phyloP scores from a whole-genome alignment of 495 filamentous ascomycete genomes.

The Talaromyces stipitatus region DNA sequence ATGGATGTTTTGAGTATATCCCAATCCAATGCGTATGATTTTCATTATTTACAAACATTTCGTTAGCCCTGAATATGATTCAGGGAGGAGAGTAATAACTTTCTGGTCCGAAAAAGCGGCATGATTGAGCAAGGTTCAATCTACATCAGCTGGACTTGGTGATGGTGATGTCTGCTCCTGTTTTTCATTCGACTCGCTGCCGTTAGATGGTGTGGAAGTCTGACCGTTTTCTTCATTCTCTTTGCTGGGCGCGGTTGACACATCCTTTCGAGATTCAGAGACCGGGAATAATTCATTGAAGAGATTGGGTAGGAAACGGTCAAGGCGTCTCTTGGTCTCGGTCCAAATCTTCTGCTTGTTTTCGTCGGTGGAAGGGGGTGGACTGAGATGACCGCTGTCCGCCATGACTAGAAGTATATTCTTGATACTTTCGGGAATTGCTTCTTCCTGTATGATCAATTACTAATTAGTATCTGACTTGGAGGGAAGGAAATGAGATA shows the following conservation, averaged over 20 bases:
- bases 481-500: not conserved
- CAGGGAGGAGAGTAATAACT: not conserved
- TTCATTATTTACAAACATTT: not conserved
- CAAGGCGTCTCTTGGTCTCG: slow-evolving; percentile 78
- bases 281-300: slow-evolving; percentile 44
- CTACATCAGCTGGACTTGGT: slow-evolving; percentile 1
- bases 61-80: not conserved
- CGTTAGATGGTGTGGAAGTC: not conserved
- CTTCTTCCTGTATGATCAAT: slow-evolving; percentile 62
- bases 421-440: slow-evolving; percentile 90
- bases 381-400: slow-evolving; percentile 74
- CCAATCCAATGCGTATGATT: not conserved
- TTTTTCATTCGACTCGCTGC: not conserved
- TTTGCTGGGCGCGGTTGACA: not conserved
- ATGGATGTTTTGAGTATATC: not conserved
- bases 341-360: slow-evolving; percentile 46
- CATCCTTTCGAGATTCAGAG: not conserved
- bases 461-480: slow-evolving; percentile 8
- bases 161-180: not conserved
- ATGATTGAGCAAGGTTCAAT: not conserved
- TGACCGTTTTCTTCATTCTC: not conserved
- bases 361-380: slow-evolving; percentile 47
- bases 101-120: not conserved
- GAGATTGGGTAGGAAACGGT: slow-evolving; percentile 81
- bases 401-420: slow-evolving; percentile 97